phyloP scores from a whole-genome alignment of 371 early-diverging fungal genomes.

The Mortierella sp. region DNA sequence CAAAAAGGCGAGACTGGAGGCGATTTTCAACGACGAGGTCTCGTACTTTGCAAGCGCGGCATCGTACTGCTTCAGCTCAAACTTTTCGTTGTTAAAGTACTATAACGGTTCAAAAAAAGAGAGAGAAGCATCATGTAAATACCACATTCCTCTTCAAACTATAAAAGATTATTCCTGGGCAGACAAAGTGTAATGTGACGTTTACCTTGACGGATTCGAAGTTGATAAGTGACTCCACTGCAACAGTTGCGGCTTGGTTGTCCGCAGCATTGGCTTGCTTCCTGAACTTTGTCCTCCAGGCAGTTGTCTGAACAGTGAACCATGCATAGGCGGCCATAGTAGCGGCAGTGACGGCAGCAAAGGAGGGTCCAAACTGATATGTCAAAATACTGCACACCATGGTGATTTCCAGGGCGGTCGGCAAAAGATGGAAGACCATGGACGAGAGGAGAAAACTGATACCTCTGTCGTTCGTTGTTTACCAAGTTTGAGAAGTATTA shows the following conservation, averaged over 20 bases:
- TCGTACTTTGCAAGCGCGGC: constrained; percentile 90
- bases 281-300: constrained; percentile 90
- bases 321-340: constrained; percentile 90
- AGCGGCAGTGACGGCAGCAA: constrained; percentile 86
- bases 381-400: constrained; percentile 96
- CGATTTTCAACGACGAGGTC: constrained; percentile 89
- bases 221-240: constrained; percentile 94
- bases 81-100: constrained; percentile 93
- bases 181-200: background rate
- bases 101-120: constrained; percentile 16
- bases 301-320: constrained; percentile 90
- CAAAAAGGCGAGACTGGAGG: constrained; percentile 87
- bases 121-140: background rate
- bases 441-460: constrained; percentile 94
- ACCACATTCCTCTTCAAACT: background rate
- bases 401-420: constrained; percentile 94
- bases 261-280: constrained; percentile 94
- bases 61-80: constrained; percentile 90
- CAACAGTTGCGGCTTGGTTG: constrained; percentile 91
- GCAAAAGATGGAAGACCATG: constrained; percentile 93
- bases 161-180: background rate
- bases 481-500: background rate
- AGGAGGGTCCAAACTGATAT: constrained; percentile 86
- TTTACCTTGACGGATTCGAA: constrained; percentile 93
- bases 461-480: constrained; percentile 69